Conservation (phyloP, 768 basidiomycete genomes). For the Lactarius indigo region DNA sequence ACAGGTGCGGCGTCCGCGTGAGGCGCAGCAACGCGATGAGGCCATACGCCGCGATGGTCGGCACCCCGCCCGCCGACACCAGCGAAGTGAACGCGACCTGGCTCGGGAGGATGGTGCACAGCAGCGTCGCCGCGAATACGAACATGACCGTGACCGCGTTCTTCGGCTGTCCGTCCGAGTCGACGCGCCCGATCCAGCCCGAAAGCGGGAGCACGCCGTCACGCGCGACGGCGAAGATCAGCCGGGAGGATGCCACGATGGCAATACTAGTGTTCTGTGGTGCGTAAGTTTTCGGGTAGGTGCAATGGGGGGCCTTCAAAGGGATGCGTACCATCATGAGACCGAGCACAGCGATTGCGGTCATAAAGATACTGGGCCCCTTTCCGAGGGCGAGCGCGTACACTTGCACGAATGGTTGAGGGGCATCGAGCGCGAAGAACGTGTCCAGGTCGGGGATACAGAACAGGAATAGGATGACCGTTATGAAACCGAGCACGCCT, state of each 20-base stretch:
- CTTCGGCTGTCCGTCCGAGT: conserved; percentile 65
- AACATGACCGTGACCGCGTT: conserved; percentile 89
- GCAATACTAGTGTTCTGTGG: conserved; percentile 79
- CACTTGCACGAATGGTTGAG: conserved; percentile 88
- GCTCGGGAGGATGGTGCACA: conserved; percentile 88
- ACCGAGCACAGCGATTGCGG: conserved; percentile 76
- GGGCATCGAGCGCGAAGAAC: conserved; percentile 72
- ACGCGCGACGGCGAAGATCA: conserved; percentile 91
- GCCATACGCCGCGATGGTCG: conserved; percentile 86
- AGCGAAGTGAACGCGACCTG: conserved; percentile 91
- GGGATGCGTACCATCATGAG: conserved; percentile 63
- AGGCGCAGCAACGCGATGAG: conserved; percentile 75
- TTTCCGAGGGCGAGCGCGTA: conserved; percentile 82
- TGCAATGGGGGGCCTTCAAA: background rate
- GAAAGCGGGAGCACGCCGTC: conserved; percentile 88
- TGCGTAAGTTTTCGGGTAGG: background rate
- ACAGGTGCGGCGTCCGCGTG: conserved; percentile 72
- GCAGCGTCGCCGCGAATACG: conserved; percentile 64
- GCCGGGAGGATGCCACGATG: conserved; percentile 83
- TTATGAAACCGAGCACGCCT: conserved; percentile 72
- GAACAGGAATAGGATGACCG: conserved; percentile 79
- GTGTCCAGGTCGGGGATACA: conserved; percentile 77
- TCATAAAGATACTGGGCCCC: conserved; percentile 83
- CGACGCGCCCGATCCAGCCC: conserved; percentile 76
- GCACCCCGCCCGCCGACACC: conserved; percentile 80